These are phyloP conservation scores for Penicillium frequentans DNA, from an alignment of 2,329 filamentous ascomycete species.

Conservation along the genomic window DNA sequence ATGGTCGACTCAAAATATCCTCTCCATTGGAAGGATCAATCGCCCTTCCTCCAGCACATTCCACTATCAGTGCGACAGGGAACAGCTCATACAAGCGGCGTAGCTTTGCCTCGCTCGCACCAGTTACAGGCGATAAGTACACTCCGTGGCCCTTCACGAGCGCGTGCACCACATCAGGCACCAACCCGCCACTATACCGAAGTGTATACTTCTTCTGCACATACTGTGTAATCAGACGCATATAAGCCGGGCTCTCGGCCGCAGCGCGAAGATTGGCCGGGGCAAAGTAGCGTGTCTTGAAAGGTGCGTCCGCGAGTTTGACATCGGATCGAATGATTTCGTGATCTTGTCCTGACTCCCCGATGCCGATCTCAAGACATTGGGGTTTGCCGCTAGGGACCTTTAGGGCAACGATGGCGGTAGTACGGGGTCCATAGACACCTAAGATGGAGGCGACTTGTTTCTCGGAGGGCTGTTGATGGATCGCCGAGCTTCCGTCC, in stretches of 20 bases:
- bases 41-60: constrained; percentile 6
- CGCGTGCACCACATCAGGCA: constrained; percentile 6
- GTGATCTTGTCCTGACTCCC: not conserved
- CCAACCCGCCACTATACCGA: constrained; percentile 6
- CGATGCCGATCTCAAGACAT: constrained; percentile 6
- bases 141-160: constrained; percentile 6
- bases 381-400: not conserved
- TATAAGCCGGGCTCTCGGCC: constrained; percentile 2
- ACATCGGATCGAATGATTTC: constrained; percentile 2
- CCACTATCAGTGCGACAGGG: constrained; percentile 3
- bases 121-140: constrained; percentile 3
- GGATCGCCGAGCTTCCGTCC: constrained; percentile 3
- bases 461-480: not conserved
- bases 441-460: constrained; percentile 7
- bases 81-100: constrained; percentile 7
- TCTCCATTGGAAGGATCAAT: constrained; percentile 1
- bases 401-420: constrained; percentile 3
- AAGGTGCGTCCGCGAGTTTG: constrained; percentile 1
- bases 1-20: constrained; percentile 3
- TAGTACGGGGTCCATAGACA: constrained; percentile 7
- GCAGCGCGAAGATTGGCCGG: constrained; percentile 6
- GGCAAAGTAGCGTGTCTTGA: constrained; percentile 7
- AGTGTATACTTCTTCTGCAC: constrained; percentile 5
- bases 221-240: constrained; percentile 5
- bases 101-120: constrained; percentile 1